Base-by-base conservation (phyloP, 1,284 basidiomycete genomes). In the Apiotrichum akiyoshidainum region DNA sequence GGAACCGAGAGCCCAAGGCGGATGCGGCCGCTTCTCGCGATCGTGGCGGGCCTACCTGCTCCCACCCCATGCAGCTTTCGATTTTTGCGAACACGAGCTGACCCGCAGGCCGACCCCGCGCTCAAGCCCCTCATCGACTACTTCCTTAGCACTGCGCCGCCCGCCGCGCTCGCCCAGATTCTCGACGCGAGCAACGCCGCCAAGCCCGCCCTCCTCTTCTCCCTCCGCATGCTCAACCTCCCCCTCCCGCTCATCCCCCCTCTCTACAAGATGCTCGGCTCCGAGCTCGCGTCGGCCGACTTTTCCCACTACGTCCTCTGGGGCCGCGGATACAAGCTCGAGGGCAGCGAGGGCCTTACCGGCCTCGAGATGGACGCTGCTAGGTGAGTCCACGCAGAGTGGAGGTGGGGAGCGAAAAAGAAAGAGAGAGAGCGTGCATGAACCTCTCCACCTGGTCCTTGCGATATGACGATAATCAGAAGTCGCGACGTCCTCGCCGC, bases 171-270 rank as follows among this genome's bases (percentile, higher is more conserved):
- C 22, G 51, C 60, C 52, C n/a, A 65, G 52, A 47, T 70, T 37
- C 64, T 72, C 53, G 65, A 69, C 47, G 69, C 68, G 19, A 51
- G 66, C 64, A 81, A 74, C 14, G 60, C 70, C 5, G 73, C 70
- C 31, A 85, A 88, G 60, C 83, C 93, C 52, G 92, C 90, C 0
- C 81, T 94, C 21, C 82, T 95, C 14, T 80, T 96, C 66, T 89
- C 87, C 59, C 90, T 95, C 71, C 83, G 93, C 1, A 80, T 96
- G 57, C 83, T 94, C 68, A 97, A 96, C 74, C 92, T 97, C 84
- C 93, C 93, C 0, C 86, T 91, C 5, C 89, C 95, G 67, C 84
- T 92, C 44, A 83, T 93, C 19, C 88, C 91, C 13, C 92, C 90
- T 1, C 87, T 94, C 85, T 95, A 93, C 76, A 82, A 83, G 54